Percentiles rank a stretch among this genome's conserved stretches.
These are phyloP conservation scores for Ophiostoma ips DNA, from an alignment of 2,329 filamentous ascomycete species.

Conservation along the genomic window DNA sequence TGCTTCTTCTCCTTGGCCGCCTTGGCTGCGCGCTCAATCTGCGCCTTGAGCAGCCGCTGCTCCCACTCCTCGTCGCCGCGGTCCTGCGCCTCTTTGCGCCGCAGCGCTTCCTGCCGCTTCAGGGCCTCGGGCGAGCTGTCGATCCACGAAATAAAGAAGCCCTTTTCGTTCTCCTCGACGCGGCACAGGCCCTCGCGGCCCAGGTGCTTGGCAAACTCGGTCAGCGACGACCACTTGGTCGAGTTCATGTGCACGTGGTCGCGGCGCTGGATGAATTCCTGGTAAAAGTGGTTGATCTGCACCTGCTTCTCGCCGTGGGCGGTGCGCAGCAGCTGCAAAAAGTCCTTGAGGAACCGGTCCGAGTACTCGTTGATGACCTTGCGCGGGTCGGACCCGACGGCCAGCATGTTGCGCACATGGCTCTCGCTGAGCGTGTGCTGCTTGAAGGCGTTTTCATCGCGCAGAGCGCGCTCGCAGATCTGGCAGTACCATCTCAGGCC, in stretches of 20 bases:
- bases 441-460: constrained; percentile 81
- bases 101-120: constrained; percentile 62
- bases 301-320: constrained; percentile 84
- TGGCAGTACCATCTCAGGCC: constrained; percentile 84
- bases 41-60: constrained; percentile 66
- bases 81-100: constrained; percentile 73
- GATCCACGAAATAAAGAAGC: constrained; percentile 76
- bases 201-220: constrained; percentile 78
- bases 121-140: constrained; percentile 83
- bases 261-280: constrained; percentile 70
- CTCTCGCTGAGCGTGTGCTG: constrained; percentile 75
- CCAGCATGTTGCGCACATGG: constrained; percentile 78
- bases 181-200: constrained; percentile 77
- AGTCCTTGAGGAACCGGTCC: constrained; percentile 66
- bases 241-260: constrained; percentile 89
- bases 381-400: constrained; percentile 76
- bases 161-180: constrained; percentile 81
- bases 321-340: constrained; percentile 62
- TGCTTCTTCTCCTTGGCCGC: constrained; percentile 35
- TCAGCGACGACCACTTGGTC: constrained; percentile 76
- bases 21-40: constrained; percentile 63
- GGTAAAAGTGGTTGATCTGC: constrained; percentile 85
- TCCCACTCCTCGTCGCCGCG: constrained; percentile 85
- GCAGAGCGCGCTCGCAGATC: constrained; percentile 59
- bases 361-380: constrained; percentile 74